Conservation (phyloP, 2,329 filamentous ascomycete species). For the Colletotrichum neosansevieriae region DNA sequence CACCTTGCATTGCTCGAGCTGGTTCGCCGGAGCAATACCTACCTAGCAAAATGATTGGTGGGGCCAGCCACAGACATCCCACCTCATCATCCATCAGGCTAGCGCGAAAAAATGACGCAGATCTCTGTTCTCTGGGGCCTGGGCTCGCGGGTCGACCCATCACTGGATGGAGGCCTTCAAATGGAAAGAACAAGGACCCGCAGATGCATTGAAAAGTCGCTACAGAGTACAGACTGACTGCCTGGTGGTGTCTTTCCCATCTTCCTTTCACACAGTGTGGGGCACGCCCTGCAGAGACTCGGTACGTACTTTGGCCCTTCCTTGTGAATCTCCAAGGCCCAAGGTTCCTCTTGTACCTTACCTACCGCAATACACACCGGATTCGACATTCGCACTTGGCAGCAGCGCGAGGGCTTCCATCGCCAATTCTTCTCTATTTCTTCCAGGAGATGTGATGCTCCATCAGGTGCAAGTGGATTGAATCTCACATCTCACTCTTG, state of each 20-base stretch:
- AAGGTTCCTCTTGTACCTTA: not conserved
- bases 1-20: slow-evolving; percentile 29
- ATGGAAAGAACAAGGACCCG: slow-evolving; percentile 24
- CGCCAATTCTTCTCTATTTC: slow-evolving; percentile 10
- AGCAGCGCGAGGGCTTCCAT: slow-evolving; percentile 1
- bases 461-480: slow-evolving; percentile 12
- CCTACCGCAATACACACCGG: slow-evolving; percentile 14
- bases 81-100: slow-evolving; percentile 32
- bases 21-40: slow-evolving; percentile 10
- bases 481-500: slow-evolving; percentile 6
- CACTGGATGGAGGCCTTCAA: slow-evolving; percentile 1
- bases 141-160: slow-evolving; percentile 14
- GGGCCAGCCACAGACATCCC: slow-evolving; percentile 16
- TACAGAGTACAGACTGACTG: not conserved
- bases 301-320: too few species aligned
- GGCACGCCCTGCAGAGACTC: not conserved
- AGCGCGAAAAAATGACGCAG: slow-evolving; percentile 39
- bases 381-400: slow-evolving; percentile 17
- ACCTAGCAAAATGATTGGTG: not conserved
- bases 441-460: slow-evolving; percentile 7
- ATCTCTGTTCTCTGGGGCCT: slow-evolving; percentile 40
- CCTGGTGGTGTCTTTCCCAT: not conserved
- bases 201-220: not conserved
- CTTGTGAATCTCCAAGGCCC: too few species aligned
- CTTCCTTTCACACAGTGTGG: not conserved